A percentile compares a stretch with the other conserved stretches of the same genome.
Evolutionary conservation across 306 rosid genomes (phyloP).

Genomic region (Canavalia ensiformis): DNA sequence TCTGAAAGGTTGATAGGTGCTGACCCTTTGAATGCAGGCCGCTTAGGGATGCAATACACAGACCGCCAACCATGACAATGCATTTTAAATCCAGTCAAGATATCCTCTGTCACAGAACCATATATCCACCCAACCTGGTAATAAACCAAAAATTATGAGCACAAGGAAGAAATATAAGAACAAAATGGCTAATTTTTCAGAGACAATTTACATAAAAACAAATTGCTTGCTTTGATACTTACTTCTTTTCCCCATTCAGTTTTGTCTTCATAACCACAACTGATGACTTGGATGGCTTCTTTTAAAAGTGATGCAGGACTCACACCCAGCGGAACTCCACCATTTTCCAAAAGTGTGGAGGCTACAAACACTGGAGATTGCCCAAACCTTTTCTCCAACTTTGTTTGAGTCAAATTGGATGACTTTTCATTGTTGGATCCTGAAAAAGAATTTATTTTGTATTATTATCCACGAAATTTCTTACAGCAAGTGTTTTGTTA

Average conservation of each 20-base stretch:
- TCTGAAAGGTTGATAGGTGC: constrained; percentile 97
- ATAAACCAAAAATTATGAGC: constrained; percentile 42
- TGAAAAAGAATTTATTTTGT: constrained; percentile 56
- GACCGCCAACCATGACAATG: constrained; percentile 99
- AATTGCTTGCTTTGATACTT: constrained; percentile 17
- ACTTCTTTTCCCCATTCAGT: constrained; percentile 99
- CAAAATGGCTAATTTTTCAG: constrained; percentile 6
- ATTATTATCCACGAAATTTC: constrained; percentile 12
- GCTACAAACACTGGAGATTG: constrained; percentile 92
- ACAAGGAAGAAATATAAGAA: constrained; percentile 25
- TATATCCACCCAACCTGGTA: constrained; percentile 97
- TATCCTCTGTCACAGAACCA: constrained; percentile 98
- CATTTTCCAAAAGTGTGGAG: constrained; percentile 80
- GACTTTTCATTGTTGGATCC: constrained; percentile 59
- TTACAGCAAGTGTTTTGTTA: background rate
- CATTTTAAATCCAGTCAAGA: constrained; percentile 99
- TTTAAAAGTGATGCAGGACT: constrained; percentile 89
- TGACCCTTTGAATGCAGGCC: constrained; percentile 95
- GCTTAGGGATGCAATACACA: constrained; percentile 91
- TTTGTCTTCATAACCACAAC: constrained; percentile 98
- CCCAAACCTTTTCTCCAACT: constrained; percentile 91
- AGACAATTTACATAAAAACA: background rate
- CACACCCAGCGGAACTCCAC: constrained; percentile 70
- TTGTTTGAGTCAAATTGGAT: constrained; percentile 64
- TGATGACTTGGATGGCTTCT: constrained; percentile 95